Percentiles rank a stretch among this genome's conserved stretches.
Conservation (phyloP, 495 filamentous ascomycete genomes). For the Echria macrotheca region DNA sequence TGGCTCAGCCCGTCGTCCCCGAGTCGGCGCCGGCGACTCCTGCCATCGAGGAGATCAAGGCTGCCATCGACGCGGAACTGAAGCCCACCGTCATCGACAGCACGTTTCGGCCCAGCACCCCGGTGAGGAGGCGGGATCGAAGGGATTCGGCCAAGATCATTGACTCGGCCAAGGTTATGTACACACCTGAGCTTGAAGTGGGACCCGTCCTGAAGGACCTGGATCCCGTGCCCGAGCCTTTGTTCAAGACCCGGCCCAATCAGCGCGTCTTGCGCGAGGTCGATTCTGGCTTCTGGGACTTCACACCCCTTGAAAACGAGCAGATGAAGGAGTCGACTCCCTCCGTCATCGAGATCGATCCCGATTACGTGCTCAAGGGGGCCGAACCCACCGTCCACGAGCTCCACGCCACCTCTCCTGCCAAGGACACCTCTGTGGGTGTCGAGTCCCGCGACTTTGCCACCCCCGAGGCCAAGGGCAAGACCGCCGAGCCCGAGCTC, state of each 20-base stretch:
- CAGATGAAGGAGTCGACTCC: constrained; percentile 13
- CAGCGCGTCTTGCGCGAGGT: constrained; percentile 16
- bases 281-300: constrained; percentile 32
- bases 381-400: constrained; percentile 1
- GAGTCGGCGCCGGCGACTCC: constrained; percentile 1
- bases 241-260: constrained; percentile 5
- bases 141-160: constrained; percentile 27
- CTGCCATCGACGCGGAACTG: constrained; percentile 11
- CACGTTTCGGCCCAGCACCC: not conserved
- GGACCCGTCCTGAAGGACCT: constrained; percentile 13
- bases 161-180: too few species aligned
- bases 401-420: constrained; percentile 7
- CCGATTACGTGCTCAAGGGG: constrained; percentile 10
- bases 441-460: constrained; percentile 15
- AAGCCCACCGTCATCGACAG: constrained; percentile 2
- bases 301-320: constrained; percentile 15
- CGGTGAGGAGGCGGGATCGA: constrained; percentile 12
- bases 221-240: constrained; percentile 11
- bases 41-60: not conserved
- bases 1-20: not conserved
- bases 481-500: constrained; percentile 3
- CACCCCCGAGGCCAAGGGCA: not conserved
- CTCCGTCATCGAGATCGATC: constrained; percentile 17
- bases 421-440: not conserved
- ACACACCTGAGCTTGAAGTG: constrained; percentile 15